phyloP scores from a whole-genome alignment of 805 yeast genomes.

The Kazachstania psychrophila region DNA sequence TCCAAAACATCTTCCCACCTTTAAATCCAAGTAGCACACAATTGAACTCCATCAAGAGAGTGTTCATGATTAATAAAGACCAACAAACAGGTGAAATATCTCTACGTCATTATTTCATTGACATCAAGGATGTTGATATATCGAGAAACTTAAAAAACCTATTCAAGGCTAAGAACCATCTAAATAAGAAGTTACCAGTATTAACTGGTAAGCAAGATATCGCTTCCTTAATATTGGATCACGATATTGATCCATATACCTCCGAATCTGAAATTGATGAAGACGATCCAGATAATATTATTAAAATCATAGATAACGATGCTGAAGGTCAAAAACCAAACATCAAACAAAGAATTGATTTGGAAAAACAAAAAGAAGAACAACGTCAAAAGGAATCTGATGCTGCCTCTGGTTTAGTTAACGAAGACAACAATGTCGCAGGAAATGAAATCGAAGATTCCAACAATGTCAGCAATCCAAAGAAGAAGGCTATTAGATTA shows the following conservation, averaged over 20 bases:
- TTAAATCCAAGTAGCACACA: conserved; percentile 77
- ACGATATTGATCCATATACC: conserved; percentile 66
- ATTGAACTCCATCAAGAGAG: conserved; percentile 69
- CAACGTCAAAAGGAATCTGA: conserved; percentile 1
- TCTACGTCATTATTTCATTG: conserved; percentile 81
- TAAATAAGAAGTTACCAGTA: conserved; percentile 61
- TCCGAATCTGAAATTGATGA: conserved; percentile 93
- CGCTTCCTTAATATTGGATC: conserved; percentile 74
- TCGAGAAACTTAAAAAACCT: conserved; percentile 64
- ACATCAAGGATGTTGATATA: conserved; percentile 75
- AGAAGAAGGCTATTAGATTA: conserved; percentile 79
- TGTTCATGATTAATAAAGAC: conserved; percentile 70
- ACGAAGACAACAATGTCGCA: conserved; percentile 16
- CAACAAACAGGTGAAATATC: conserved; percentile 65
- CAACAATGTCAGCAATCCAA: conserved; percentile 12
- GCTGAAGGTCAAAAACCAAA: conserved; percentile 18
- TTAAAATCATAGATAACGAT: conserved; percentile 40
- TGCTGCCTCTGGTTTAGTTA: conserved; percentile 11
- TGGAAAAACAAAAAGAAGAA: conserved; percentile 15
- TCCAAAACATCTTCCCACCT: conserved; percentile 94
- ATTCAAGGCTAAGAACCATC: conserved; percentile 49
- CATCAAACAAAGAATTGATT: conserved; percentile 12
- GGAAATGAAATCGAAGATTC: conserved; percentile 11
- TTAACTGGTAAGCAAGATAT: conserved; percentile 61
- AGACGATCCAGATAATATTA: conserved; percentile 84